Base-by-base conservation (phyloP, 1,284 basidiomycete genomes). In the Boletus semigastroideus region DNA sequence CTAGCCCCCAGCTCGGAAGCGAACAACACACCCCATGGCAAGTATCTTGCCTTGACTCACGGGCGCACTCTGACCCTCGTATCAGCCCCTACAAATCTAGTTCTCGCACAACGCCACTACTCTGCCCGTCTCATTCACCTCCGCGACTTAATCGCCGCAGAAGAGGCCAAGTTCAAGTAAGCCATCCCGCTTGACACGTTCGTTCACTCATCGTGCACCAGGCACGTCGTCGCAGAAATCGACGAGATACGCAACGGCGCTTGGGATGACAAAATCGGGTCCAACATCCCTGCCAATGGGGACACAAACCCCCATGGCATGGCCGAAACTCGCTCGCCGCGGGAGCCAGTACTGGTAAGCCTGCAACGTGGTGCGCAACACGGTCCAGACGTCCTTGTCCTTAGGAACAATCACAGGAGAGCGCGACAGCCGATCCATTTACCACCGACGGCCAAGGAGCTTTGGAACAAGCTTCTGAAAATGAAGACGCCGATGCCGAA, bases 91-190 rank as follows among this genome's bases (percentile, higher is more conserved):
- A 58, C 68, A 5, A 85, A 92, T 62, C 75, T 87, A 13, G 75
- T 78, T 50, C 78, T 94, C 30, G 91, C 92, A 2, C 81, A 86
- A 61, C 85, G 78, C 46, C 82, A 85, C 68, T 94, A 90, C 65
- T 69, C 78, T 36, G 76, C 78, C 4, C 85, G 92, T 17, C 74
- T 91, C 44, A 66, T 78, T 33, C 87, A 94, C 62, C 74, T 95
- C 5, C 82, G 82, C 51, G 75, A 77, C 19, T 74, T 84, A 41
- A 92, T 95, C 42, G 65, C 77, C 39, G 75, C 73, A 2, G 87
- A 92, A 64, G 92, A 95, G 70, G 65, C 72, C 22, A 83, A 80
- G 51, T 95, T 93, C 77, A 90, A 83, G 91, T 90, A 59, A 76
- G 72, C 45, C 44, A 19, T 9, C 27, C 40, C 31, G 6, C 39